phyloP scores from a whole-genome alignment of 2,329 filamentous ascomycete species.

The Nemania diffusa region DNA sequence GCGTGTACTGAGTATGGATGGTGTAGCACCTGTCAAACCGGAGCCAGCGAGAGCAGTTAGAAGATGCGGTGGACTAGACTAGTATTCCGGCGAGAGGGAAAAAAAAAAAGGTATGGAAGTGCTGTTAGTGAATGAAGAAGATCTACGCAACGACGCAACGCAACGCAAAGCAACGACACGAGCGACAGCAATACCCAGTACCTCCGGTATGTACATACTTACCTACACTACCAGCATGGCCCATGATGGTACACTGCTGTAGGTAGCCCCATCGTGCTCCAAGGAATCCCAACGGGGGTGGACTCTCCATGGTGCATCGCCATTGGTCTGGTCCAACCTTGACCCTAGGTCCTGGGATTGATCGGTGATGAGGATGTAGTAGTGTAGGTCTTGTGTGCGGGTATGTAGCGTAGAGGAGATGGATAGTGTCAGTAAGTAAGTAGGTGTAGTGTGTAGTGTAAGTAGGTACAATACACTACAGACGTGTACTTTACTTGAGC shows the following conservation, averaged over 20 bases:
- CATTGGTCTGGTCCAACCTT: background rate
- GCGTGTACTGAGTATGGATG: background rate
- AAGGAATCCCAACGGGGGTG: slow-evolving; percentile 11
- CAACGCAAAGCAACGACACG: no score
- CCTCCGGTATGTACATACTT: no score
- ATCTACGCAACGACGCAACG: slow-evolving; percentile 24
- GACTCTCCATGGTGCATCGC: background rate
- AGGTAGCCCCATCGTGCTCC: slow-evolving; percentile 7
- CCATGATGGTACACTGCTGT: background rate
- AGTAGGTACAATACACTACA: background rate
- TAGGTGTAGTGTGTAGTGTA: background rate
- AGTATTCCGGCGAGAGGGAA: background rate
- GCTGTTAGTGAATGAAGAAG: slow-evolving; percentile 19
- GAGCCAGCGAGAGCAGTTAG: slow-evolving; percentile 22
- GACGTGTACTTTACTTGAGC: background rate
- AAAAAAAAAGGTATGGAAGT: slow-evolving; percentile 23
- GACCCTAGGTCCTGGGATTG: background rate
- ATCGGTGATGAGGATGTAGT: background rate
- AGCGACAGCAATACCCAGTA: slow-evolving; percentile 13
- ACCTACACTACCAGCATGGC: no score
- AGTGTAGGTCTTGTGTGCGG: background rate
- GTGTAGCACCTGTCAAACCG: slow-evolving; percentile 12
- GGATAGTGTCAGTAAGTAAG: no score
- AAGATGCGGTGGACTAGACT: slow-evolving; percentile 8
- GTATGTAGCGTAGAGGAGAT: no score